These are phyloP conservation scores for Exophiala aquamarina DNA, from an alignment of 2,329 filamentous ascomycete genomes.

Conservation along the genomic window DNA sequence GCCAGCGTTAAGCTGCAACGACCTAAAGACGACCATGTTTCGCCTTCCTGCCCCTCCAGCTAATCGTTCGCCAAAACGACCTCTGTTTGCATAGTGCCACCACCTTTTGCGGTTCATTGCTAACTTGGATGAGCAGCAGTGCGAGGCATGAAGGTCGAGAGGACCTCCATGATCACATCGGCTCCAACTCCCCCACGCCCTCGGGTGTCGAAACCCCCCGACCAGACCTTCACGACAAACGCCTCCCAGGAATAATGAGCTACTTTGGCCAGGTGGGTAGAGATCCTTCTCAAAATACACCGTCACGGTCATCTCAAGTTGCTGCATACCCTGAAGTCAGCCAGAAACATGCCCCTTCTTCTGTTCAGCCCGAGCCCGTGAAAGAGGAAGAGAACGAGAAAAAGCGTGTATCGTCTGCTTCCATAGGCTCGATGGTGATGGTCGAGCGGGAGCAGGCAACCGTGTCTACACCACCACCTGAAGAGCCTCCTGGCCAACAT, in stretches of 20 bases:
- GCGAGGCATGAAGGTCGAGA: conserved; percentile 37
- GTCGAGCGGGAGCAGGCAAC: conserved; percentile 39
- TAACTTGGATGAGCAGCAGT: conserved; percentile 24
- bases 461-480: conserved; percentile 31
- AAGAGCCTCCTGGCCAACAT: conserved; percentile 24
- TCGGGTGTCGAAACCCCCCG: conserved; percentile 91
- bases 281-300: conserved; percentile 62
- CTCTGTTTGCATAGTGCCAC: conserved; percentile 7
- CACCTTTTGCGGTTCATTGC: conserved; percentile 7
- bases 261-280: conserved; percentile 99
- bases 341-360: conserved; percentile 13
- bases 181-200: conserved; percentile 77
- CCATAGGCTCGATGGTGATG: conserved; percentile 43
- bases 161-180: conserved; percentile 48
- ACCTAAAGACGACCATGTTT: conserved; percentile 1
- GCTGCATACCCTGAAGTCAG: conserved; percentile 29
- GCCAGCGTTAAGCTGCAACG: too few species aligned
- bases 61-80: conserved; percentile 1
- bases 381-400: conserved; percentile 27
- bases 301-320: conserved; percentile 40
- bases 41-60: conserved; percentile 2
- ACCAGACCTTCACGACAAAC: conserved; percentile 91
- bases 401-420: conserved; percentile 31
- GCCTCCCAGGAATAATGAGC: conserved; percentile 91
- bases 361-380: conserved; percentile 7